Evolutionary conservation across 1,284 basidiomycete genomes (phyloP), one percentile per base, ranked within the genome.

Genomic region (Irpex sp.): DNA sequence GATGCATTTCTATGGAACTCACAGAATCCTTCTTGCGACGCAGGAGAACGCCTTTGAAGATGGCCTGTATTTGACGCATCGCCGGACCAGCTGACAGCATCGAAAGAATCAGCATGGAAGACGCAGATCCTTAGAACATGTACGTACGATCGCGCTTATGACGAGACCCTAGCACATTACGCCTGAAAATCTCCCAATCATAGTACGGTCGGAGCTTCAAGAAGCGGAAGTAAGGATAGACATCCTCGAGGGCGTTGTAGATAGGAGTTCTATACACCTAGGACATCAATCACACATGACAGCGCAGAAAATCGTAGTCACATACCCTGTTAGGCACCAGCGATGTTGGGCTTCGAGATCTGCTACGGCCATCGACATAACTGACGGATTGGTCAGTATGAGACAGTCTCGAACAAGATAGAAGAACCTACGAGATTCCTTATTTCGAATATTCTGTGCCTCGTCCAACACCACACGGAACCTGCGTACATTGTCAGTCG

Each of bases 311-410:
- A 59, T 43, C 51, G 49, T 26, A n/a, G 55, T 15, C n/a, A 69
- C 71, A 5, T 71, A 83, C 78, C 83, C 83, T 33, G 83, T 84
- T 3, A 86, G 74, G 64, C 81, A 82, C 84, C 84, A 86, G 26
- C 83, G 77, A 66, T 82, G 78, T 8, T 63, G 76, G 0, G 79
- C 61, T 1, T 74, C 69, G 8, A 86, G 70, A 15, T 80, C 75
- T 5, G 79, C 79, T 3, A 84, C 79, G 3, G 81, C 81, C 46
- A 79, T 80, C 39, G 81, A 84, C 21, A 75, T 76, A 46, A 81
- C 81, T 83, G 61, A 4, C 26, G 19, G 43, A 47, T 47, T 50
- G 15, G 58, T 60, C 39, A 15, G 47, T 63, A 54, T 57, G 47
- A 3, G 49, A 46, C 31, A 51, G 61, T 17, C 58, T 58, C 36